phyloP scores from a whole-genome alignment of 73 alveolate species.

The Tetrahymena thermophila region DNA sequence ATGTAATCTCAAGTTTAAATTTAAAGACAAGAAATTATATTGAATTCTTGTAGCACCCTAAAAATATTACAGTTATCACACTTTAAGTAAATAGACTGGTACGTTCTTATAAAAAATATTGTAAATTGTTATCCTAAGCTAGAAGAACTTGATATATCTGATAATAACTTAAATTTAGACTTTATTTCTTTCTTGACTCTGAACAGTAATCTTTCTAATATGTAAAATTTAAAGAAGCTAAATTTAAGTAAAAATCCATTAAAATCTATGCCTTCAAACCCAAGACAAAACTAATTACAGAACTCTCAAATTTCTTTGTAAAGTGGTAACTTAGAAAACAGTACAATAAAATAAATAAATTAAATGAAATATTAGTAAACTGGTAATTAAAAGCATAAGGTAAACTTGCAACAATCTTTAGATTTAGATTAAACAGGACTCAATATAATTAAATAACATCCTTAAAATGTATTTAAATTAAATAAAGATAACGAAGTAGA shows the following conservation, averaged over 20 bases:
- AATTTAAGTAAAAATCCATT: background rate
- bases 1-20: background rate
- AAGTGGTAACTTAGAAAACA: background rate
- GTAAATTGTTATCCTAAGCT: background rate
- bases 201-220: background rate
- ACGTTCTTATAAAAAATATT: background rate
- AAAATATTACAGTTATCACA: background rate
- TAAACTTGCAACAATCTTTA: background rate
- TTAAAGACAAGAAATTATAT: background rate
- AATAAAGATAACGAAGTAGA: background rate
- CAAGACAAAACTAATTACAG: background rate
- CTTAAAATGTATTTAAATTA: background rate
- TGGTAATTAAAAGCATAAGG: background rate
- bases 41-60: background rate
- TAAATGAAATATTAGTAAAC: background rate
- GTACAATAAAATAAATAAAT: background rate
- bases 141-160: background rate
- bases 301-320: background rate
- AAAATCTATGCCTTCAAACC: background rate
- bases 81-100: background rate
- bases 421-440: background rate
- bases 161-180: background rate
- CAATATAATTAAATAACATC: background rate
- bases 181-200: background rate
- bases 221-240: background rate